A percentile compares a stretch with the other conserved stretches of the same genome.
Conservation (phyloP, 345 rosid genomes). For the thale cress (Arabidopsis thaliana) region TAIR10.1 NC_003075.7:12091501-12092000, state of each 20-base stretch:
- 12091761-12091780: conserved; percentile 9
- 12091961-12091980: conserved; percentile 73
- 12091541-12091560: conserved; percentile 89
- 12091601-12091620: conserved; percentile 60
- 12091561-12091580: conserved; percentile 58
- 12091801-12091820: conserved; percentile 49
- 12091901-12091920: conserved; percentile 66
- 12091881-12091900: conserved; percentile 74
- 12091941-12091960: conserved; percentile 71
- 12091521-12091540: conserved; percentile 94
- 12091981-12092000: conserved; percentile 78
- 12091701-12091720: conserved; percentile 18
- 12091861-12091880: conserved; percentile 80
- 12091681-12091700: not conserved
- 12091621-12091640: not conserved
- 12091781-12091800: not conserved
- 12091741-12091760: conserved; percentile 16
- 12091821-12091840: conserved; percentile 89
- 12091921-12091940: conserved; percentile 72
- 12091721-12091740: not conserved
- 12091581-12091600: conserved; percentile 87
- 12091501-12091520: conserved; percentile 84
- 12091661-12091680: not conserved
- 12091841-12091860: conserved; percentile 75
- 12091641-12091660: not conserved